phyloP scores from a whole-genome alignment of 2,329 filamentous ascomycete genomes.

The Penicillium sp. region DNA sequence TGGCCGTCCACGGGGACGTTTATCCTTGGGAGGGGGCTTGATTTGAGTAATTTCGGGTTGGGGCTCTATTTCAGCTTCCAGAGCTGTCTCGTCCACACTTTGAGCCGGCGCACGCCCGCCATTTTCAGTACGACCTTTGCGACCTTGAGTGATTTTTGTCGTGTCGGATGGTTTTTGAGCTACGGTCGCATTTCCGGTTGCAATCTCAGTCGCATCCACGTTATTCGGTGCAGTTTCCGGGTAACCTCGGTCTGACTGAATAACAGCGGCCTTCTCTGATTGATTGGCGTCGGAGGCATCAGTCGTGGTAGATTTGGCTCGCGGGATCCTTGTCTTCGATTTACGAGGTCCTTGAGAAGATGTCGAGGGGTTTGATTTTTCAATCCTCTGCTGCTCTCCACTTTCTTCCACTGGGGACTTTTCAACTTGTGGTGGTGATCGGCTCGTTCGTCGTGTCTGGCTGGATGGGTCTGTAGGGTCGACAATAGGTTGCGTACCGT shows the following conservation, averaged over 20 bases:
- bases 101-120: not conserved
- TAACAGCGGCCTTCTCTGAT: not conserved
- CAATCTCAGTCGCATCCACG: not conserved
- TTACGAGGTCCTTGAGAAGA: not conserved
- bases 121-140: not conserved
- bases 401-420: not conserved
- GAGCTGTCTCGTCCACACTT: not conserved
- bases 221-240: not conserved
- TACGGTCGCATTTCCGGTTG: not conserved
- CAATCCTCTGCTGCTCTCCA: not conserved
- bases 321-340: not conserved
- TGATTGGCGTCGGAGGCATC: not conserved
- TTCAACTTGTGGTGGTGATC: conserved; percentile 5
- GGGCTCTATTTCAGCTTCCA: not conserved
- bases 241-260: too few species aligned
- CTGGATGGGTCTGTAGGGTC: not conserved
- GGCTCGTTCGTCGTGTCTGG: conserved; percentile 2
- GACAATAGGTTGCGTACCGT: not conserved
- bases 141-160: not conserved
- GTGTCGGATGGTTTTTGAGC: not conserved
- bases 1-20: not conserved
- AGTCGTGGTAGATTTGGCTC: not conserved
- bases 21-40: not conserved
- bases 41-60: not conserved
- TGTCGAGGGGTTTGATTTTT: not conserved